Base-by-base conservation (phyloP, 2,329 filamentous ascomycete genomes). In the Aspergillus transmontanensis region DNA sequence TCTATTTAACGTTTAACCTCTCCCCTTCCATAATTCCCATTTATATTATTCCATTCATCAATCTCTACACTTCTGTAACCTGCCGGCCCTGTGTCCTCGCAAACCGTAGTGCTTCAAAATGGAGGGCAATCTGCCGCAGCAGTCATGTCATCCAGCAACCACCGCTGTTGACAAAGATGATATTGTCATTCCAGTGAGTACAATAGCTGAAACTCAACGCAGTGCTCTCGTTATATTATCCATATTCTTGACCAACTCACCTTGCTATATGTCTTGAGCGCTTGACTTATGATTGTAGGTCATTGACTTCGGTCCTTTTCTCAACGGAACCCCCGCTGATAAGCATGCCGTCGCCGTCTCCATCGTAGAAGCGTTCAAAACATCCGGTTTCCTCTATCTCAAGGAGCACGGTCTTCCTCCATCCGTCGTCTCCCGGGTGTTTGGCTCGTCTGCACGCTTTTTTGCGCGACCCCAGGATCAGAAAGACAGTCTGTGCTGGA, bases 371-470 rank as follows among this genome's bases (percentile, higher is more conserved):
- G 93, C 92, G 48, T 96, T 97, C 81, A 90, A 93, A 71, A 89
- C 86, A 1, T 91, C 93, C 2, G 94, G 94, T 62, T 97, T 97
- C 82, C 86, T 97, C 73, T 97, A 97, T 79, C 86, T 96, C 45
- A 89, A 89, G 70, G 91, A 94, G 77, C 89, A 94, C 68, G 86
- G 90, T 46, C 90, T 97, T 64, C 79, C 88, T 0, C 72, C 85
- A 4, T 79, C 85, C 10, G 83, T 84, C 11, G 80, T 93, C 14
- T 76, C 84, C 63, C 78, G 84, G 62, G 85, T 90, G 64, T 96
- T 95, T 75, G 75, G 81, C 65, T 83, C 84, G 61, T 93, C 90
- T 6, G 87, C 89, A 57, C 80, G 82, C 65, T 94, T 94, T 82
- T 95, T 95, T 78, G 77, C 79, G 16, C 86, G 90, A 59, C 81